These are phyloP conservation scores for Kodamaea nitidulidarum DNA, from an alignment of 805 yeast genomes.

Conservation along the genomic window DNA sequence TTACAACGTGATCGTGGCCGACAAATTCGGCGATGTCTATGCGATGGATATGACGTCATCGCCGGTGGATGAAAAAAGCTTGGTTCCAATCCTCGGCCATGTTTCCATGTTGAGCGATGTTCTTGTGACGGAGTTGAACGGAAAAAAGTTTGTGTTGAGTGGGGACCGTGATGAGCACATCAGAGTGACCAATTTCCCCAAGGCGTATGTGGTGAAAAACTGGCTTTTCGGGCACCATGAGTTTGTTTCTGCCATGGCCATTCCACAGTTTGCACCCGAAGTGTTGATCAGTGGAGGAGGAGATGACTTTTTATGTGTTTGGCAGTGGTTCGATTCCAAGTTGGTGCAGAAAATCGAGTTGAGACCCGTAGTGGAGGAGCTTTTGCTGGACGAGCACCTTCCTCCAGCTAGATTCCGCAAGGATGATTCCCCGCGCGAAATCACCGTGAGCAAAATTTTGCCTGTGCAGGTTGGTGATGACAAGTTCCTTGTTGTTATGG, in stretches of 20 bases:
- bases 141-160: constrained; percentile 58
- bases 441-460: constrained; percentile 45
- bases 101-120: constrained; percentile 94
- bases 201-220: constrained; percentile 69
- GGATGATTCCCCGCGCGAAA: constrained; percentile 48
- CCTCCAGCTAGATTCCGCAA: constrained; percentile 65
- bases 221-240: constrained; percentile 86
- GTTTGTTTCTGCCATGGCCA: constrained; percentile 65
- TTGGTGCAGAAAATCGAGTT: constrained; percentile 49
- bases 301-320: constrained; percentile 64
- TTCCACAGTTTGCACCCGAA: constrained; percentile 48
- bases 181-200: constrained; percentile 75
- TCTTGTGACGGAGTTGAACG: constrained; percentile 35
- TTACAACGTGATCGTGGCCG: constrained; percentile 64
- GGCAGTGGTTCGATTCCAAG: constrained; percentile 68
- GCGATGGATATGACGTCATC: constrained; percentile 42
- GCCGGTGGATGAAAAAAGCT: constrained; percentile 38
- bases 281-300: constrained; percentile 86
- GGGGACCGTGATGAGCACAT: constrained; percentile 97
- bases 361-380: constrained; percentile 33
- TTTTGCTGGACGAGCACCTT: constrained; percentile 52
- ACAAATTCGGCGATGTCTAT: constrained; percentile 95
- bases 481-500: constrained; percentile 40
- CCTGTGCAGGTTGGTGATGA: constrained; percentile 19
- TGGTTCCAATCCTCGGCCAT: constrained; percentile 83